Evolutionary conservation across 2,329 filamentous ascomycete species (phyloP).

Genomic region (Aspergillus terreus): DNA sequence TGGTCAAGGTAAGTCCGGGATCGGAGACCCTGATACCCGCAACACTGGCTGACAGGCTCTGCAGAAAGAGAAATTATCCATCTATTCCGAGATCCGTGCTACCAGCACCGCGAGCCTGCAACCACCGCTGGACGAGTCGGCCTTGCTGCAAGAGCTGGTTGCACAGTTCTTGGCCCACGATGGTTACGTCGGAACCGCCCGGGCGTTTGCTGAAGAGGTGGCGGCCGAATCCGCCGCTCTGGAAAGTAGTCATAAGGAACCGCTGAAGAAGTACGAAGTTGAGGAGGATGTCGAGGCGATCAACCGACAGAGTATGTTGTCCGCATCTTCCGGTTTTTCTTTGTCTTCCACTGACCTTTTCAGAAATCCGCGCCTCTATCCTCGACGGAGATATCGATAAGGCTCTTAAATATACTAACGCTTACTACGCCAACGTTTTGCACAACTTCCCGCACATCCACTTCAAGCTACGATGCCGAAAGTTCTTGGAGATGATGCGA

Average conservation of each 20-base stretch:
- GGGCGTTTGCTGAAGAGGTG: conserved; percentile 81
- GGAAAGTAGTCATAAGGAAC: conserved; percentile 51
- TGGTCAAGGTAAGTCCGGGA: conserved; percentile 64
- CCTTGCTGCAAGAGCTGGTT: conserved; percentile 77
- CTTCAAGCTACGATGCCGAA: conserved; percentile 82
- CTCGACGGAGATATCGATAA: conserved; percentile 89
- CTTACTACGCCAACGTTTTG: conserved; percentile 77
- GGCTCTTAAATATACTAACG: conserved; percentile 75
- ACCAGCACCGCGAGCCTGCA: conserved; percentile 59
- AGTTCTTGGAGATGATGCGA: conserved; percentile 93
- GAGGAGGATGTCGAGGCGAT: conserved; percentile 82
- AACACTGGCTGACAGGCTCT: conserved; percentile 4
- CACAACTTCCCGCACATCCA: conserved; percentile 77
- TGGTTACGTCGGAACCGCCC: conserved; percentile 89
- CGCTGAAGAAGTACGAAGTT: conserved; percentile 60
- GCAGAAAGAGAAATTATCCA: conserved; percentile 58
- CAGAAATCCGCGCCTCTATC: conserved; percentile 82
- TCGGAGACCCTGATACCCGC: too few relatives aligned
- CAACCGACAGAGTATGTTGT: conserved; percentile 70
- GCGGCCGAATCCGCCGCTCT: conserved; percentile 68
- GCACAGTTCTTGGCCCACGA: conserved; percentile 91
- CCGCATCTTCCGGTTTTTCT: neutral
- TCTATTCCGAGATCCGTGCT: conserved; percentile 60
- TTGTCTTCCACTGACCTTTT: neutral
- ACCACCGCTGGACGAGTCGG: conserved; percentile 65